Percentiles rank a stretch among this genome's conserved stretches.
Conservation (phyloP, 176 grass and related monocot species). For the Hordeum marinum region DNA sequence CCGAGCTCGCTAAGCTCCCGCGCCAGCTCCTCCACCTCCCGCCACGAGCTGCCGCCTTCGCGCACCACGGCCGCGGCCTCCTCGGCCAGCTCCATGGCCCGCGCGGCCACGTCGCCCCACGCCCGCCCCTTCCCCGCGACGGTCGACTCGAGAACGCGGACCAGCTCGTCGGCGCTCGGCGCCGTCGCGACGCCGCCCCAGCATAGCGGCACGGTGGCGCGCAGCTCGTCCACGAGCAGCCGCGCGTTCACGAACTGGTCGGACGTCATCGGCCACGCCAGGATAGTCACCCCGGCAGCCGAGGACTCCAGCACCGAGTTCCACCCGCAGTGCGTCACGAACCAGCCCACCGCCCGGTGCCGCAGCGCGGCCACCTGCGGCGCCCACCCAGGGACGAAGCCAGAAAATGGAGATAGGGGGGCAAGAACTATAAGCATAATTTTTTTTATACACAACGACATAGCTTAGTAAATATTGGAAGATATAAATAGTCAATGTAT, state of each 20-base stretch:
- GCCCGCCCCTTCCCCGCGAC: neutral
- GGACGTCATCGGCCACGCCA: constrained; percentile 58
- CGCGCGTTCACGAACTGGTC: constrained; percentile 68
- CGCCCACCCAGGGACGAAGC: too few species aligned
- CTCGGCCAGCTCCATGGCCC: constrained; percentile 18
- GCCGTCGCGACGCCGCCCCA: constrained; percentile 36
- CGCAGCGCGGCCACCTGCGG: constrained; percentile 68
- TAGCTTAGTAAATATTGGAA: too few species aligned
- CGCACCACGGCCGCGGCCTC: constrained; percentile 12
- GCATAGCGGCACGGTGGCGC: constrained; percentile 25
- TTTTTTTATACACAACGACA: too few species aligned
- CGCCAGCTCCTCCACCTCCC: constrained; percentile 18
- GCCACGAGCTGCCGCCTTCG: constrained; percentile 47
- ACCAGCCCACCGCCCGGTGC: constrained; percentile 63
- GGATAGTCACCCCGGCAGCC: constrained; percentile 57
- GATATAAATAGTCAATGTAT: too few species aligned
- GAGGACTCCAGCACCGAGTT: constrained; percentile 34
- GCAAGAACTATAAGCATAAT: too few species aligned
- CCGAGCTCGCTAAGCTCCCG: neutral
- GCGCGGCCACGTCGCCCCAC: neutral
- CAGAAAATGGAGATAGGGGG: too few species aligned
- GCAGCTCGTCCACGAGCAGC: constrained; percentile 39
- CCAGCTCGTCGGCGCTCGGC: constrained; percentile 26
- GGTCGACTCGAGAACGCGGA: constrained; percentile 2
- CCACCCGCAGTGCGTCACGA: constrained; percentile 53